Percentiles rank a stretch among this genome's conserved stretches.
These are phyloP conservation scores for Balansia obtecta DNA, from an alignment of 2,329 filamentous ascomycete species.

Conservation along the genomic window DNA sequence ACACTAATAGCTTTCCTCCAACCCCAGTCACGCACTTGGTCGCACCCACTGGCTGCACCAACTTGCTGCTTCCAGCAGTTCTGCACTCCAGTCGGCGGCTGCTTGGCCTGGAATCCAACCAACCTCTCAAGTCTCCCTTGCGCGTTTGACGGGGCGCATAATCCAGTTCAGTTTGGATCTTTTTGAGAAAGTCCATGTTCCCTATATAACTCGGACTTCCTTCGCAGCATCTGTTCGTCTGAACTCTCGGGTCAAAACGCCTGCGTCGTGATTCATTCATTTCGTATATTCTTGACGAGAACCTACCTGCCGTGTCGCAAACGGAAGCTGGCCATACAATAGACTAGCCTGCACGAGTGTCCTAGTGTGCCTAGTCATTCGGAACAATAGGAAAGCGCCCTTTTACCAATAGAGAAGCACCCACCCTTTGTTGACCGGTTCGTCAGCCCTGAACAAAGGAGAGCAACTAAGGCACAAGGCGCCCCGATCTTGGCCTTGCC, in stretches of 20 bases:
- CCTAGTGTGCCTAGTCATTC: too few relatives aligned
- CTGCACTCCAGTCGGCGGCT: slow-evolving; percentile 8
- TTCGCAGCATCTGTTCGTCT: not conserved
- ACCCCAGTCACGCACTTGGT: slow-evolving; percentile 3
- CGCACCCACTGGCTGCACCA: not conserved
- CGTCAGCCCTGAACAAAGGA: slow-evolving; percentile 2
- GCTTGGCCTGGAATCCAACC: slow-evolving; percentile 1
- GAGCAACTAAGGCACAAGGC: not conserved
- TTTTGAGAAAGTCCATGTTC: slow-evolving; percentile 3
- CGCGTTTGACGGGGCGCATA: slow-evolving; percentile 4
- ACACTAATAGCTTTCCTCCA: not conserved
- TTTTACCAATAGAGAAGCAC: not conserved
- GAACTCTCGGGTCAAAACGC: not conserved
- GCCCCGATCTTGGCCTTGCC: not conserved
- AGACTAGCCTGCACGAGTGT: not conserved
- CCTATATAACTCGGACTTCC: slow-evolving; percentile 7
- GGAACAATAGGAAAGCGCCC: slow-evolving; percentile 2
- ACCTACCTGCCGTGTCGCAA: not conserved
- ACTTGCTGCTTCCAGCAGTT: not conserved
- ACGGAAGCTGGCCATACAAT: not conserved
- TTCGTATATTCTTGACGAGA: not conserved
- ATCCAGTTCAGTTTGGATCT: not conserved
- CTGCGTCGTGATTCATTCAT: not conserved
- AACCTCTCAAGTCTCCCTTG: slow-evolving; percentile 7
- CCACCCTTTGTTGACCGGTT: not conserved